A percentile compares a stretch with the other conserved stretches of the same genome.
Conservation (phyloP, 371 early-diverging fungal genomes). For the Neoconidiobolus thromboides region DNA sequence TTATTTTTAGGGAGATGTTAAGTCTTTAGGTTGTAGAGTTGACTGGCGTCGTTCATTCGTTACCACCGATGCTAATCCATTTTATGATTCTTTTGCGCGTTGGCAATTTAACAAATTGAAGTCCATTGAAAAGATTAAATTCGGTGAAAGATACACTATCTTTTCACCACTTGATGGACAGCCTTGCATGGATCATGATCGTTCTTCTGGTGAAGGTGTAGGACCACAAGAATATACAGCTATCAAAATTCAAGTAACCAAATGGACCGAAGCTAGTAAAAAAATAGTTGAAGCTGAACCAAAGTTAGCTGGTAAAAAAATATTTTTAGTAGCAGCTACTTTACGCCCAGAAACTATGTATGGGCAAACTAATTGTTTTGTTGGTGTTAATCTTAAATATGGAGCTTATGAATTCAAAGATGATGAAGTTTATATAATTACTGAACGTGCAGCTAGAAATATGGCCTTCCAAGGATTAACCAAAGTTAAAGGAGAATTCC, state of each 20-base stretch:
- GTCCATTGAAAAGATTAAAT: constrained; percentile 69
- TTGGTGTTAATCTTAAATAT: constrained; percentile 79
- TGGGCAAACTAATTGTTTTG: constrained; percentile 96
- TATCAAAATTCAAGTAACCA: constrained; percentile 67
- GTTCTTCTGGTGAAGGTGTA: constrained; percentile 93
- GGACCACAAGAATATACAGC: constrained; percentile 94
- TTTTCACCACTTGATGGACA: constrained; percentile 95
- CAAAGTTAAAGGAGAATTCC: constrained; percentile 35
- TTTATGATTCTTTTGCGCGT: constrained; percentile 97
- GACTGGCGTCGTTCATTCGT: constrained; percentile 99
- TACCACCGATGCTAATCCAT: constrained; percentile 98
- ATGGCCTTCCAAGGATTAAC: constrained; percentile 87
- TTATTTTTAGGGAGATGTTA: constrained; percentile 41
- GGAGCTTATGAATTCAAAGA: constrained; percentile 63
- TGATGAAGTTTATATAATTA: constrained; percentile 61
- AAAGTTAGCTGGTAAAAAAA: constrained; percentile 43
- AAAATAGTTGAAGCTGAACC: constrained; percentile 25
- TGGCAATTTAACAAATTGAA: constrained; percentile 98
- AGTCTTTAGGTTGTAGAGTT: constrained; percentile 74
- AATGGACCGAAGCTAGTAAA: constrained; percentile 30
- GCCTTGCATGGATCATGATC: constrained; percentile 99
- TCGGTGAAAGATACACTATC: constrained; percentile 98
- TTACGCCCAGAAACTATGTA: constrained; percentile 98
- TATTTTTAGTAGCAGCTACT: constrained; percentile 93
- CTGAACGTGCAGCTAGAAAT: constrained; percentile 87